Base-by-base conservation (phyloP, 805 yeast genomes). In the Spathaspora arborariae region DNA sequence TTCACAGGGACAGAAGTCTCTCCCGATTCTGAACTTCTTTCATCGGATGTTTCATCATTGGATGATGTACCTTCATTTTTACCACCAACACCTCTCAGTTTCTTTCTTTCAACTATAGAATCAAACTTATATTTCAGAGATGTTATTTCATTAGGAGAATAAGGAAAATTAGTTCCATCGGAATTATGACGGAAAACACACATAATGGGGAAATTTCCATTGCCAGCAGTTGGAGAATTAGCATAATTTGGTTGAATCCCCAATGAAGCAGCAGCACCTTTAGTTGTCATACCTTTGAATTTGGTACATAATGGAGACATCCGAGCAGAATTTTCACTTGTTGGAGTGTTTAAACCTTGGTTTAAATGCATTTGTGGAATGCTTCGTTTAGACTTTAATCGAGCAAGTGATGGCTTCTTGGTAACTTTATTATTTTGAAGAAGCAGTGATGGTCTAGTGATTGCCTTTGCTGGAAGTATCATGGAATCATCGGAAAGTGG, bases 151-250 rank as follows among this genome's bases (percentile, higher is more conserved):
- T 19, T 37, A n/a, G 39, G 39, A 16, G 24, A 13, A 18, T 13
- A 21, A 34, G 33, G 8, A 43, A 22, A 39, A 38, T 22, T 38
- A 43, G 56, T 47, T 6, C 56, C 44, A 33, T 59, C 63, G 13
- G 61, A 56, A 46, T 58, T 59, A 47, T 60, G 63, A 27, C 60
- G 59, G 51, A 60, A 60, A 22, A 53, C 52, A 46, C 58, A 54
- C 52, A 58, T 46, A 18, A 55, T 55, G 8, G 64, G 64, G 47
- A 54, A 41, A 9, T 42, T 42, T 19, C 24, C 44, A 15, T 15
- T 41, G 36, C n/a, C 27, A 41, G 22, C 19, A 15, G 35, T 30
- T 5, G 35, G 35, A 30, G 35, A 30, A 30, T 13, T 30, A 30
- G 35, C 5, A 7, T 30, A 30, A 7, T n/a, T n/a, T 30, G 35